These are phyloP conservation scores for Saccharum officinarum DNA, from an alignment of 176 grass and related monocot genomes.

Conservation along the genomic window DNA sequence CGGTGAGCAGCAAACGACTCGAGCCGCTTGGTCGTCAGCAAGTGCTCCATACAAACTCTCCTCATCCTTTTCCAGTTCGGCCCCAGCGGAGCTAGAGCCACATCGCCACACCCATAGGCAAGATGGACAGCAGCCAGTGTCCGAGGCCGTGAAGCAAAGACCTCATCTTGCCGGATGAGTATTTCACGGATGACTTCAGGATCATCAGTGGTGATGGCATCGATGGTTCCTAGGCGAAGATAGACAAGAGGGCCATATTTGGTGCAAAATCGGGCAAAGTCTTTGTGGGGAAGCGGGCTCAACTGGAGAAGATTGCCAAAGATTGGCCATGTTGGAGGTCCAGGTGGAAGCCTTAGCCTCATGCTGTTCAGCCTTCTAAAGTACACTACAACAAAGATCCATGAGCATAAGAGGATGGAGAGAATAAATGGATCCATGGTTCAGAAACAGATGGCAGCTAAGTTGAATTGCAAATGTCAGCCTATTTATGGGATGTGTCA, in stretches of 20 bases:
- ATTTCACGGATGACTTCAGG: conserved; percentile 91
- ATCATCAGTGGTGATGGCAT: conserved; percentile 90
- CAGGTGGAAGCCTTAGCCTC: conserved; percentile 72
- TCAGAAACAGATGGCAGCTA: conserved; percentile 31
- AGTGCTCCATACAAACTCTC: conserved; percentile 86
- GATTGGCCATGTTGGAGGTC: conserved; percentile 74
- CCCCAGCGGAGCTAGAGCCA: conserved; percentile 77
- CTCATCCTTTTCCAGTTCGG: conserved; percentile 88
- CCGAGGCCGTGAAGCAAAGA: conserved; percentile 82
- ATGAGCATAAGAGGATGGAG: conserved; percentile 54
- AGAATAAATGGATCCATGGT: conserved; percentile 50
- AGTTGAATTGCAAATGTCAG: conserved; percentile 33
- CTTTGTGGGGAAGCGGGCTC: conserved; percentile 81
- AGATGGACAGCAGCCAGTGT: conserved; percentile 77
- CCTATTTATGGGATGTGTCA: conserved; percentile 48
- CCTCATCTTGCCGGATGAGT: conserved; percentile 78
- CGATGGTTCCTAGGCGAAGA: conserved; percentile 77
- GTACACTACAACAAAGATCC: conserved; percentile 42
- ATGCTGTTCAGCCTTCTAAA: conserved; percentile 38
- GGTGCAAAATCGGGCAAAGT: conserved; percentile 74
- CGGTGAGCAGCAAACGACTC: conserved; percentile 77
- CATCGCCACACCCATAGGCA: conserved; percentile 69
- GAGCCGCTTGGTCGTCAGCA: conserved; percentile 72
- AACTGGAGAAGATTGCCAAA: conserved; percentile 82
- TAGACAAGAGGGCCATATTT: conserved; percentile 81